These are phyloP conservation scores for Epichloe uncinata DNA, from an alignment of 2,329 filamentous ascomycete species.

Conservation along the genomic window DNA sequence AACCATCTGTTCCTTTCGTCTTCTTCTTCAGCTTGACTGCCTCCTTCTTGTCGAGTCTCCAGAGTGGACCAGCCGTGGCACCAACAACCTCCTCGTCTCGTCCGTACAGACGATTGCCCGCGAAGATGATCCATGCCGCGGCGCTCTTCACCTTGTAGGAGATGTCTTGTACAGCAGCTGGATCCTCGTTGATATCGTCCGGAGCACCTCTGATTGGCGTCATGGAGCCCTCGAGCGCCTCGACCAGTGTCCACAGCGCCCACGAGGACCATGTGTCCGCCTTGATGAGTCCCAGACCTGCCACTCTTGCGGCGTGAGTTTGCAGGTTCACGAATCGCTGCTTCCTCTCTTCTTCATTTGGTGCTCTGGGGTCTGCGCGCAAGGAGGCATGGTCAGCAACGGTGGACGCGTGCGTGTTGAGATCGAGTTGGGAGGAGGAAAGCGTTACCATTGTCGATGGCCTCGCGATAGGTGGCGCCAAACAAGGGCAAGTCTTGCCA, in stretches of 20 bases:
- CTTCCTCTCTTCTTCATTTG: neutral
- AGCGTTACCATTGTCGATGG: neutral
- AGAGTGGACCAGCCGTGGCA: constrained; percentile 9
- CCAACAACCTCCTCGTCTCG: constrained; percentile 7
- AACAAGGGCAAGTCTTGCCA: constrained; percentile 5
- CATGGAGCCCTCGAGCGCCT: constrained; percentile 8
- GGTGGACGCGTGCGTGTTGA: neutral
- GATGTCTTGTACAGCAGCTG: neutral
- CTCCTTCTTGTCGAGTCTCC: constrained; percentile 9
- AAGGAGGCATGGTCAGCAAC: neutral
- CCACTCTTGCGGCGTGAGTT: constrained; percentile 5
- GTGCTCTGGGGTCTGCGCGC: neutral
- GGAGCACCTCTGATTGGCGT: constrained; percentile 7
- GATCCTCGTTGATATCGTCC: constrained; percentile 7
- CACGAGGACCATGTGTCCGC: constrained; percentile 3
- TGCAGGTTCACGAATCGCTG: constrained; percentile 5
- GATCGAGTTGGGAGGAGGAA: too few species aligned
- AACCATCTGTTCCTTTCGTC: constrained; percentile 7
- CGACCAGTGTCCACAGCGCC: constrained; percentile 8
- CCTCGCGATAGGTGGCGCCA: constrained; percentile 4
- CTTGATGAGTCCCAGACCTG: neutral
- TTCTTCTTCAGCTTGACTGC: constrained; percentile 6
- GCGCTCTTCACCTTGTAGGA: constrained; percentile 5
- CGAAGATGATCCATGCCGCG: constrained; percentile 5
- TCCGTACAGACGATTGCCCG: constrained; percentile 6